Evolutionary conservation across 1,284 basidiomycete genomes (phyloP).

Genomic region (Boletus austroedulis): DNA sequence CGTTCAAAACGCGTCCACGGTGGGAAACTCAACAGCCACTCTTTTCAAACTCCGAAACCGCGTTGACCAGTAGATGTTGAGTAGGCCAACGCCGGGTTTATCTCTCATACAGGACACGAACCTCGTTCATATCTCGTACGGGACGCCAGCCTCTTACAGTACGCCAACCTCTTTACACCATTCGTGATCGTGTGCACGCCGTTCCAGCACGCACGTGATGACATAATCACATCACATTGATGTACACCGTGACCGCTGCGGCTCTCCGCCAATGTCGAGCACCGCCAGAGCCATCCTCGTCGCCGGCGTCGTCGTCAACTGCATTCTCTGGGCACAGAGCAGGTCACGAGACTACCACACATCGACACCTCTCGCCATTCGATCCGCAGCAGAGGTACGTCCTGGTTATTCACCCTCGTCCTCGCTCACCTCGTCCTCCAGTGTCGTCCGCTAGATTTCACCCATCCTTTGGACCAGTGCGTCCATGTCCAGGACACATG

Average conservation of each 20-base stretch:
- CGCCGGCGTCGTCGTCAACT: conserved; percentile 49
- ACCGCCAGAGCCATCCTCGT: conserved; percentile 51
- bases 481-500: conserved; percentile 56
- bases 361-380: background rate
- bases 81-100: too few relatives aligned
- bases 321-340: conserved; percentile 64
- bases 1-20: conserved; percentile 36
- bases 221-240: background rate
- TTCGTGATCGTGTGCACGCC: too few relatives aligned
- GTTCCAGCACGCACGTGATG: background rate
- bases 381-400: conserved; percentile 13
- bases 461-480: conserved; percentile 57
- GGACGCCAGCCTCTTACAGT: too few relatives aligned
- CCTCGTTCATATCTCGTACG: conserved; percentile 55
- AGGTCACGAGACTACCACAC: conserved; percentile 24
- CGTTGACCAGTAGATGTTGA: too few relatives aligned
- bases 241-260: too few relatives aligned
- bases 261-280: conserved; percentile 37
- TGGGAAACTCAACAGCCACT: conserved; percentile 35
- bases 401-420: too few relatives aligned
- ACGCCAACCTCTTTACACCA: too few relatives aligned
- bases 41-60: conserved; percentile 31
- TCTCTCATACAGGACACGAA: too few relatives aligned
- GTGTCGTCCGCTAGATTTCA: conserved; percentile 61
- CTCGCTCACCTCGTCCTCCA: conserved; percentile 25